Evolutionary conservation across 345 rosid species (phyloP).

Genomic region (Pistacia vera): DNA sequence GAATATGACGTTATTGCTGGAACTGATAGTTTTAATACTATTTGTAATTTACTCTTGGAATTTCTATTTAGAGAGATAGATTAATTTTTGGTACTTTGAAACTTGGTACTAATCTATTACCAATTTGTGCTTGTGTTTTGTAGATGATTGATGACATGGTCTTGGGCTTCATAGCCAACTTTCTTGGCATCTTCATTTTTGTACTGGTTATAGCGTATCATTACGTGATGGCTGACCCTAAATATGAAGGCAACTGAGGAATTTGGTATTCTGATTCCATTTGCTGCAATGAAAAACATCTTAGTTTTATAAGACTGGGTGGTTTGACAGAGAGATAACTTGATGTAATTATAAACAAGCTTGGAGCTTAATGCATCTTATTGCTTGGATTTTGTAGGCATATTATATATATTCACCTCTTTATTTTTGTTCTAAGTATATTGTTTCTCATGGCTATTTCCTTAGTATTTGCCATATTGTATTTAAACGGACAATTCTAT

Average conservation of each 20-base stretch:
- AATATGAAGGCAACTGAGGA: constrained; percentile 58
- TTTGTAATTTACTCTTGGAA: neutral
- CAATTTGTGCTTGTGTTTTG: constrained; percentile 17
- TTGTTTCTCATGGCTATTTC: neutral
- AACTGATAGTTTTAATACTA: neutral
- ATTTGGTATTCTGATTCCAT: neutral
- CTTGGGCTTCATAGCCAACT: constrained; percentile 72
- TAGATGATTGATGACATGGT: constrained; percentile 87
- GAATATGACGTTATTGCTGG: neutral
- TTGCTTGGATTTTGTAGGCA: constrained; percentile 13
- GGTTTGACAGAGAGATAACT: constrained; percentile 13
- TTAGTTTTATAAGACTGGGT: constrained; percentile 21
- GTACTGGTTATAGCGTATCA: constrained; percentile 81
- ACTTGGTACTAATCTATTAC: too few relatives aligned
- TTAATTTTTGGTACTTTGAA: neutral
- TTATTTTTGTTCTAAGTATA: neutral
- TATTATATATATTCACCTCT: neutral
- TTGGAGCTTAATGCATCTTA: constrained; percentile 14
- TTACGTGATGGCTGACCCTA: constrained; percentile 79
- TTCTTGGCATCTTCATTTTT: constrained; percentile 80
- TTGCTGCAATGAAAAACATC: constrained; percentile 6
- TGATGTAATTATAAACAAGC: constrained; percentile 17
- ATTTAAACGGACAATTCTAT: neutral
- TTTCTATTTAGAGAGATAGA: neutral
- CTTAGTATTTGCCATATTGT: neutral